A percentile compares a stretch with the other conserved stretches of the same genome.
Conservation (phyloP, 2,329 filamentous ascomycete species). For the Ascochyta fabae region DNA sequence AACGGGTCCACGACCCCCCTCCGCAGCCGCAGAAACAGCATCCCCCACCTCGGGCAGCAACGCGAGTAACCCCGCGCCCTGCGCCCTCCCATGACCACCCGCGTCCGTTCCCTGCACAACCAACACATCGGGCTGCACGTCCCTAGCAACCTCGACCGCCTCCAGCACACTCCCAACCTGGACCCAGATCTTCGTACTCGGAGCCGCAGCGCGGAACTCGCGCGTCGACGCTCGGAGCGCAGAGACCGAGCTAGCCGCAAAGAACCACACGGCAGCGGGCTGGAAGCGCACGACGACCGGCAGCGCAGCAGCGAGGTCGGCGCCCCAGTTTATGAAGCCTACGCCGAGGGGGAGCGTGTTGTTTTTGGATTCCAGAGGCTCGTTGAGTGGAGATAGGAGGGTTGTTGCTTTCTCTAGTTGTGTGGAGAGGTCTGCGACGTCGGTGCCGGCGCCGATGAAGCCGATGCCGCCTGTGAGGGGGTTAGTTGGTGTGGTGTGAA, state of each 20-base stretch:
- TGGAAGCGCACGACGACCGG: conserved; percentile 60
- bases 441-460: conserved; percentile 55
- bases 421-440: conserved; percentile 43
- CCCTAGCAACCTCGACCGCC: conserved; percentile 57
- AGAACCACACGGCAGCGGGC: conserved; percentile 70
- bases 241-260: conserved; percentile 60
- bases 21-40: conserved; percentile 48
- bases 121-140: conserved; percentile 62
- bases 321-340: conserved; percentile 65
- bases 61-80: conserved; percentile 62
- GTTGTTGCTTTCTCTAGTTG: conserved; percentile 36
- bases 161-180: conserved; percentile 67
- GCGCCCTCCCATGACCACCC: conserved; percentile 67
- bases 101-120: conserved; percentile 70
- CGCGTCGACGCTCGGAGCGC: conserved; percentile 44
- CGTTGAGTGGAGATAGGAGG: conserved; percentile 27
- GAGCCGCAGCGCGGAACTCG: conserved; percentile 41
- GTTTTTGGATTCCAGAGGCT: not conserved
- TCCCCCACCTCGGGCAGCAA: conserved; percentile 65
- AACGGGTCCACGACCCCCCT: conserved; percentile 39
- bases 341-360: conserved; percentile 60
- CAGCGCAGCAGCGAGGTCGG: conserved; percentile 54
- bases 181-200: conserved; percentile 60
- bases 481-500: not conserved
- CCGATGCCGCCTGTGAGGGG: conserved; percentile 51